Percentiles rank a stretch among this genome's conserved stretches.
phyloP scores from a whole-genome alignment of 768 basidiomycete genomes.

The Heimioporus sp. region DNA sequence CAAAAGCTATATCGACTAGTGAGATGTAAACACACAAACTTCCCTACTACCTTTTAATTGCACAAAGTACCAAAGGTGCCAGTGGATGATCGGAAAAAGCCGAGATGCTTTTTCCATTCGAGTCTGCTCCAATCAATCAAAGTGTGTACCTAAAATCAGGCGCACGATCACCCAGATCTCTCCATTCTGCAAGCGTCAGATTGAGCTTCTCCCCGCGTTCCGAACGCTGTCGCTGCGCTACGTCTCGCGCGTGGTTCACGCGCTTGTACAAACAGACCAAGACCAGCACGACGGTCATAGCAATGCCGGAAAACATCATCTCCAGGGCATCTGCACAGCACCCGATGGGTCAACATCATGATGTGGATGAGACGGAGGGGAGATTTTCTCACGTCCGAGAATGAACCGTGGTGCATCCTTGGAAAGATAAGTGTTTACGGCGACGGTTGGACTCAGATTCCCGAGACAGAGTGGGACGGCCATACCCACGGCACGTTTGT shows the following conservation, averaged over 20 bases:
- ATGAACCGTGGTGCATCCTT: slow-evolving; percentile 60
- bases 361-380: no score
- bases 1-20: no score
- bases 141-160: slow-evolving; percentile 61
- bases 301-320: slow-evolving; percentile 68
- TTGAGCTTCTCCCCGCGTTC: slow-evolving; percentile 19
- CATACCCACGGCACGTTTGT: slow-evolving; percentile 68
- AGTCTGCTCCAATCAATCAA: slow-evolving; percentile 20
- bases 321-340: slow-evolving; percentile 50
- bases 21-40: no score
- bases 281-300: slow-evolving; percentile 50
- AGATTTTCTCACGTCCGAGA: slow-evolving; percentile 62
- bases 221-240: slow-evolving; percentile 1
- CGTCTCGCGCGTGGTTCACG: slow-evolving; percentile 56
- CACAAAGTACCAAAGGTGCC: no score
- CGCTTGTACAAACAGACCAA: slow-evolving; percentile 48
- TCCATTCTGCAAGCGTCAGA: slow-evolving; percentile 16
- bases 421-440: slow-evolving; percentile 58
- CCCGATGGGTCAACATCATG: not conserved
- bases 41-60: no score
- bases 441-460: slow-evolving; percentile 63
- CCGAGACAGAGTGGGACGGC: slow-evolving; percentile 52
- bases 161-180: slow-evolving; percentile 55
- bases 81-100: no score
- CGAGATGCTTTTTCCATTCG: no score